Conservation (phyloP, 2,329 filamentous ascomycete genomes). For the Clarireedia sp. region DNA sequence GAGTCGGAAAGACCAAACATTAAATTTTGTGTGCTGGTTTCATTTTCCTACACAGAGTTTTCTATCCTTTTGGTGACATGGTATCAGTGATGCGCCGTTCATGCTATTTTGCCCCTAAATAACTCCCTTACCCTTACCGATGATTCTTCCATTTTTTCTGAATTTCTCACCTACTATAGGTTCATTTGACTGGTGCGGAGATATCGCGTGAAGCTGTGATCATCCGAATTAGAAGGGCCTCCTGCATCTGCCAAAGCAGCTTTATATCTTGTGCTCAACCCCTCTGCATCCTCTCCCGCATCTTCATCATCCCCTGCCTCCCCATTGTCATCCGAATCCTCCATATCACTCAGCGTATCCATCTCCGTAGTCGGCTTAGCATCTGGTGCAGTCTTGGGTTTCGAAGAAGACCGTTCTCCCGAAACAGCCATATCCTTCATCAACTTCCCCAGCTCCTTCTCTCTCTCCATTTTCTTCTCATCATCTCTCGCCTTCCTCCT, state of each 20-base stretch:
- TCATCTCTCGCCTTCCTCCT: constrained; percentile 68
- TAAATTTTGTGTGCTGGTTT: not conserved
- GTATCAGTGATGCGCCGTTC: constrained; percentile 22
- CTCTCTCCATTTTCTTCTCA: constrained; percentile 60
- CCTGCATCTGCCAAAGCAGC: constrained; percentile 58
- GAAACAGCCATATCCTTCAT: constrained; percentile 84
- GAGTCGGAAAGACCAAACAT: not conserved
- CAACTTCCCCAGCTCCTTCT: constrained; percentile 81
- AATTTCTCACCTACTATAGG: constrained; percentile 13
- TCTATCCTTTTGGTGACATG: not conserved
- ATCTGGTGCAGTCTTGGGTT: constrained; percentile 14
- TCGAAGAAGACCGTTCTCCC: constrained; percentile 31
- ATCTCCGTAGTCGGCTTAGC: constrained; percentile 28
- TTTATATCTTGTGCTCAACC: constrained; percentile 69
- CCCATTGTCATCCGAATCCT: constrained; percentile 44
- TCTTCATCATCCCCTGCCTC: constrained; percentile 47
- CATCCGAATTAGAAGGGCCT: constrained; percentile 29
- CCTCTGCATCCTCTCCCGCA: constrained; percentile 41
- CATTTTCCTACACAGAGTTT: not conserved
- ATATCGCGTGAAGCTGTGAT: constrained; percentile 30
- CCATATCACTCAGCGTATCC: constrained; percentile 30
- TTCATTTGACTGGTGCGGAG: constrained; percentile 29
- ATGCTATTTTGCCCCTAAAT: constrained; percentile 22
- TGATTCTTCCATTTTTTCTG: not conserved
- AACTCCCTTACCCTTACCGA: constrained; percentile 3